These are phyloP conservation scores for Monilinia aucupariae DNA, from an alignment of 2,329 filamentous ascomycete species.

Conservation along the genomic window DNA sequence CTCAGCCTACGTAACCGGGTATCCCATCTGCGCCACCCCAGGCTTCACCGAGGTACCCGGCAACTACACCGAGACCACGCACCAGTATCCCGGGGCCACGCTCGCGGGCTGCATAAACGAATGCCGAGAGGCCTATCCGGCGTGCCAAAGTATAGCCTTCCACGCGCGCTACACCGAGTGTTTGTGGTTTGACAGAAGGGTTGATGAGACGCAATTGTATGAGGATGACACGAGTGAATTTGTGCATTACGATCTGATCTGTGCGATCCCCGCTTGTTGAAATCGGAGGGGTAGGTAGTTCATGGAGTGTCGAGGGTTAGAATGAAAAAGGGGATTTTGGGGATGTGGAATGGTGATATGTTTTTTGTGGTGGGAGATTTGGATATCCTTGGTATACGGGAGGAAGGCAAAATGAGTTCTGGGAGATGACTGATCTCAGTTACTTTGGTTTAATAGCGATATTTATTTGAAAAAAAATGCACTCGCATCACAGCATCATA, in stretches of 20 bases:
- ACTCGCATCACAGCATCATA: too few species aligned
- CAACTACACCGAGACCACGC: constrained; percentile 2
- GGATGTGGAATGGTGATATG: too few species aligned
- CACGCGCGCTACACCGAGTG: constrained; percentile 7
- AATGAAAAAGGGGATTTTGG: too few species aligned
- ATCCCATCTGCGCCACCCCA: background rate
- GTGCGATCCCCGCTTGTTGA: background rate
- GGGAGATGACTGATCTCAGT: too few species aligned
- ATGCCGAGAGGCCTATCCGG: constrained; percentile 9
- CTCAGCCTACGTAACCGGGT: background rate
- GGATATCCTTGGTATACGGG: too few species aligned
- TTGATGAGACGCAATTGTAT: constrained; percentile 11
- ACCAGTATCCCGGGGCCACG: background rate
- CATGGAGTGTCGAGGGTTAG: too few species aligned
- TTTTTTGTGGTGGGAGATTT: too few species aligned
- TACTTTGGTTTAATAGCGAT: too few species aligned
- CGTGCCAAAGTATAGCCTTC: constrained; percentile 10
- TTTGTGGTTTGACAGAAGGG: constrained; percentile 7
- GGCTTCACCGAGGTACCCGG: constrained; percentile 1
- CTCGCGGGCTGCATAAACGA: constrained; percentile 5
- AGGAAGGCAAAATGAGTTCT: too few species aligned
- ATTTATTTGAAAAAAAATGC: too few species aligned
- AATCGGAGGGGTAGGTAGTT: background rate
- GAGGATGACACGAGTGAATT: constrained; percentile 9
- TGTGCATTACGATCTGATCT: constrained; percentile 17